Evolutionary conservation across 2,329 filamentous ascomycete genomes (phyloP), one percentile per base, ranked within the genome.

Genomic region (Nectriaceae sp.): DNA sequence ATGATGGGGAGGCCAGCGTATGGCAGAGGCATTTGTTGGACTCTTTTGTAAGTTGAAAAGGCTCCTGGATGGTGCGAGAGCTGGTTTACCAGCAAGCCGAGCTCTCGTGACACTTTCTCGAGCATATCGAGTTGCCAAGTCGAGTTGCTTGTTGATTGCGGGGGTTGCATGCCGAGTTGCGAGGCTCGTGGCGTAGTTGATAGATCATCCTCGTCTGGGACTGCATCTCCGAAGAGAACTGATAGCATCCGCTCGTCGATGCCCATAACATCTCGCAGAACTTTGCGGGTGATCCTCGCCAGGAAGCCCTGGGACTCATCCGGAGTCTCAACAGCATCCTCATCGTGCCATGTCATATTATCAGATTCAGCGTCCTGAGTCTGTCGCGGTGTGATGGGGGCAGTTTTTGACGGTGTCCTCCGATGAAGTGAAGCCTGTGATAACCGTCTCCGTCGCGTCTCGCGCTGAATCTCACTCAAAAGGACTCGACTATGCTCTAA

Each of bases 181-280:
- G 74, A 73, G 40, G 74, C 73, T 47, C 72, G 74, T 11, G 78
- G 74, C 20, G 75, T 80, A 10, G 74, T 67, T 11, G 75, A 74
- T 10, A 78, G 54, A 49, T 77, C 70, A 31, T 78, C 72, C 16
- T 70, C 70, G 21, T 72, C 73, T 3, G 85, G 84, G 20, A 96
- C 71, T 3, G 82, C 75, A 66, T 97, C 91, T 11, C 94, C 94
- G 47, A 97, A 87, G 8, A 99, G 85, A 42, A 97, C 85, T 0
- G 89, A 89, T 8, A 99, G 78, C 18, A 94, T 76, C 42, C 83
- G 82, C 54, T 97, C 90, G 60, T 97, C 92, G 46, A 99, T 88
- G 8, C 93, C 93, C 65, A 97, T 88, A 37, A 99, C 73, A 64
- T 97, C 91, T 44, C 85, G 83, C 59, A 99, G 90, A 21, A 97